Percentiles rank a stretch among this genome's conserved stretches.
Conservation (phyloP, 2,329 filamentous ascomycete species). For the Aureobasidium leucospermi region DNA sequence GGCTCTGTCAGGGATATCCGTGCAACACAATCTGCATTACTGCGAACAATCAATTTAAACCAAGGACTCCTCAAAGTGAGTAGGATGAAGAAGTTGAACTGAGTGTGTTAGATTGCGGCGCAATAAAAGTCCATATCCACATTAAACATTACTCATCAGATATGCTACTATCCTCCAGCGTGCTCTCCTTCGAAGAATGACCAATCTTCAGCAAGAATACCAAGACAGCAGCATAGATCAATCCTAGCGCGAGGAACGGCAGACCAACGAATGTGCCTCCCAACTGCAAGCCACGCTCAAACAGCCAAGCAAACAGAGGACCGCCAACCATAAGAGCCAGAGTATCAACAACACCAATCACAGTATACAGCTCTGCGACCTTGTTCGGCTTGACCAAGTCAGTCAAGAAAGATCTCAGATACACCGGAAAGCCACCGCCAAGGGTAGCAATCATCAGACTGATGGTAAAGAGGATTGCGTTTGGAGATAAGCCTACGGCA, state of each 20-base stretch:
- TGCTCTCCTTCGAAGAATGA: neutral
- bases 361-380: constrained; percentile 48
- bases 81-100: too few species aligned
- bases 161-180: too few species aligned
- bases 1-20: too few species aligned
- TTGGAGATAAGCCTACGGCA: constrained; percentile 25
- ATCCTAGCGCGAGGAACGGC: constrained; percentile 37
- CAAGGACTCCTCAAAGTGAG: too few species aligned
- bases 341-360: constrained; percentile 45
- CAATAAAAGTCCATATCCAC: too few species aligned
- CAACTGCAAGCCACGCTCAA: constrained; percentile 39
- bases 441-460: constrained; percentile 41
- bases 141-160: too few species aligned
- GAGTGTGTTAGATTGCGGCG: too few species aligned
- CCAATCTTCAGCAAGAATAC: neutral
- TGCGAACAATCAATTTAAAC: too few species aligned
- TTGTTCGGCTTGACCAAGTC: constrained; percentile 48
- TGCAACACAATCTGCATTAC: too few species aligned
- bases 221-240: constrained; percentile 21
- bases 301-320: constrained; percentile 41
- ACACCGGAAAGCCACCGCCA: constrained; percentile 37
- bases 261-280: constrained; percentile 46
- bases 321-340: constrained; percentile 41
- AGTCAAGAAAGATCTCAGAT: constrained; percentile 47
- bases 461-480: constrained; percentile 20